Percentiles rank a stretch among this genome's conserved stretches.
phyloP scores from a whole-genome alignment of 495 filamentous ascomycete genomes.

The Margaritispora aquatica region DNA sequence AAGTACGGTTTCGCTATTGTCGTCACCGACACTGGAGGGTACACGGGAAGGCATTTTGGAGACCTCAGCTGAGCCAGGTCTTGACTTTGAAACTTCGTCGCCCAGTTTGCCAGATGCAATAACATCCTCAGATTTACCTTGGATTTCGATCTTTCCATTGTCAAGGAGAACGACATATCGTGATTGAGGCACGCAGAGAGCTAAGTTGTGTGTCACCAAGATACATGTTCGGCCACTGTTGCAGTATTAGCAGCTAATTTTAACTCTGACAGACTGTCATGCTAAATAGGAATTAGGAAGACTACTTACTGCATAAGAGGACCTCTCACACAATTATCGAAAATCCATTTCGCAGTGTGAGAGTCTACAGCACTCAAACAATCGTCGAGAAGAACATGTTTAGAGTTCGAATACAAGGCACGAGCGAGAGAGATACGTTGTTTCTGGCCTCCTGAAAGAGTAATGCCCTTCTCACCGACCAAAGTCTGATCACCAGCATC shows the following conservation, averaged over 20 bases:
- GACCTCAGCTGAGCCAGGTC: slow-evolving; percentile 26
- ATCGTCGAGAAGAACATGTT: slow-evolving; percentile 88
- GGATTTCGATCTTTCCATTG: slow-evolving; percentile 73
- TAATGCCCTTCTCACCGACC: slow-evolving; percentile 96
- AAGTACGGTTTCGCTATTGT: slow-evolving; percentile 40
- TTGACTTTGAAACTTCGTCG: slow-evolving; percentile 65
- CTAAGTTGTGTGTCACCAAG: slow-evolving; percentile 92
- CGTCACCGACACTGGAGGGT: slow-evolving; percentile 58
- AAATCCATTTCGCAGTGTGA: slow-evolving; percentile 98
- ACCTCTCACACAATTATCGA: slow-evolving; percentile 84
- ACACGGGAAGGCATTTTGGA: slow-evolving; percentile 69
- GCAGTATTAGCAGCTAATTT: neutral
- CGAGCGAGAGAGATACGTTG: slow-evolving; percentile 94
- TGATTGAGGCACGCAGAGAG: slow-evolving; percentile 72
- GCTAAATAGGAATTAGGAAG: too few species aligned
- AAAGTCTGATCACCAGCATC: slow-evolving; percentile 90
- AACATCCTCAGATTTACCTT: slow-evolving; percentile 71
- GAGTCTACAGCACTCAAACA: slow-evolving; percentile 98
- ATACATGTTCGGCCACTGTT: slow-evolving; percentile 71
- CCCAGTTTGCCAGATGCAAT: slow-evolving; percentile 79
- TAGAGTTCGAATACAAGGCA: slow-evolving; percentile 87
- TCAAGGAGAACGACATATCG: slow-evolving; percentile 78
- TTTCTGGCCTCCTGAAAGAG: slow-evolving; percentile 95
- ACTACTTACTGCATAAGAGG: slow-evolving; percentile 67
- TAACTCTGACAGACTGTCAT: too few species aligned